These are phyloP conservation scores for Metarhizium album DNA, from an alignment of 2,329 filamentous ascomycete species.

Conservation along the genomic window DNA sequence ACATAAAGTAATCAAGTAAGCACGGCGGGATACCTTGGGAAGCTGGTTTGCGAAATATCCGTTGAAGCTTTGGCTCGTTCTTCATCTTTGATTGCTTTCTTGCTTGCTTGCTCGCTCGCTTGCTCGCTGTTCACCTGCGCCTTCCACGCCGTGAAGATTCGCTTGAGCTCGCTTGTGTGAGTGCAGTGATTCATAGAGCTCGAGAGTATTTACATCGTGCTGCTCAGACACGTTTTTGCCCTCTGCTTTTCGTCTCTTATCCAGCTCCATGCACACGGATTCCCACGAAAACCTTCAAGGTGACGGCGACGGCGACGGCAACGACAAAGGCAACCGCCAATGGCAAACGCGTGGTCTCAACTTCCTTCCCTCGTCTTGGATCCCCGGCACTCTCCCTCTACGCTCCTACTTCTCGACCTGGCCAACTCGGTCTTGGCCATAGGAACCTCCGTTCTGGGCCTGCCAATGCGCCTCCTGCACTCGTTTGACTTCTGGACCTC, in stretches of 20 bases:
- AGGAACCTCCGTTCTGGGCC: not conserved
- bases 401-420: not conserved
- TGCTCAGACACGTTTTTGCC: too few species aligned
- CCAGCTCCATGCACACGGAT: not conserved
- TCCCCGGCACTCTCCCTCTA: not conserved
- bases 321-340: not conserved
- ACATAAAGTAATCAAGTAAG: slow-evolving; percentile 1
- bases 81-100: not conserved
- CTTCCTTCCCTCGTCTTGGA: not conserved
- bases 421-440: not conserved
- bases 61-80: not conserved
- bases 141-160: slow-evolving; percentile 5
- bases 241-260: not conserved
- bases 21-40: not conserved
- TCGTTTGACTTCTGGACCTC: slow-evolving; percentile 29
- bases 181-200: not conserved
- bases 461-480: slow-evolving; percentile 12
- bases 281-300: too few species aligned
- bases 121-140: slow-evolving; percentile 5
- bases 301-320: not conserved
- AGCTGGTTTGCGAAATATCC: not conserved
- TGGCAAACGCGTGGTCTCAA: not conserved
- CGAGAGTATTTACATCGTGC: not conserved
- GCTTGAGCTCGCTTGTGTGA: slow-evolving; percentile 2
- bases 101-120: too few species aligned